A percentile compares a stretch with the other conserved stretches of the same genome.
These are phyloP conservation scores for Zymoseptoria ardabiliae DNA, from an alignment of 2,329 filamentous ascomycete species.

Conservation along the genomic window DNA sequence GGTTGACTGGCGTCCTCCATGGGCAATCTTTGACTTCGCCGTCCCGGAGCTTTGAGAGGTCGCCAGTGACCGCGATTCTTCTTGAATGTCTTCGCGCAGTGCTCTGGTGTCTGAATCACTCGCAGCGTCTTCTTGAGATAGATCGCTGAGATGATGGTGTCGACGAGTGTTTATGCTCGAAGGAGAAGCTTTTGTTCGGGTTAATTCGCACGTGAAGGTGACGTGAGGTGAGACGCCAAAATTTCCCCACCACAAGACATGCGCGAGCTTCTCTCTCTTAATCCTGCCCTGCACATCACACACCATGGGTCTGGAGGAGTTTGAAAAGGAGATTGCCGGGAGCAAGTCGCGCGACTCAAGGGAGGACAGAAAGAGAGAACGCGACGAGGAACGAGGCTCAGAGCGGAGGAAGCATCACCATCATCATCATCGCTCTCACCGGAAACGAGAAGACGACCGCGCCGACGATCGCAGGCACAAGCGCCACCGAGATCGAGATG, in stretches of 20 bases:
- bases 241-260: neutral
- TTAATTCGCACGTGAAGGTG: conserved; percentile 6
- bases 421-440: conserved; percentile 36
- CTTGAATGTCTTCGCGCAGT: neutral
- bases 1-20: conserved; percentile 24
- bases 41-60: neutral
- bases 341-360: conserved; percentile 47
- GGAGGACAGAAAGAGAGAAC: conserved; percentile 57
- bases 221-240: conserved; percentile 1
- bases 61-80: no score
- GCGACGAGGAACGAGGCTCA: conserved; percentile 24
- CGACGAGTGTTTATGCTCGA: neutral
- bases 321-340: conserved; percentile 67
- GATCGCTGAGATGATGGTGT: neutral
- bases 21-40: conserved; percentile 4
- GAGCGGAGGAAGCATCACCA: conserved; percentile 31
- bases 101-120: neutral
- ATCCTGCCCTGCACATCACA: neutral
- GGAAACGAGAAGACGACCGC: conserved; percentile 21
- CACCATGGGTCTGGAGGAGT: conserved; percentile 59
- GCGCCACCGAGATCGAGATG: conserved; percentile 38
- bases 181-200: conserved; percentile 4
- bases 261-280: neutral
- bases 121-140: neutral
- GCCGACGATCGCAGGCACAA: conserved; percentile 29